These are phyloP conservation scores for Dovyalis caffra DNA, from an alignment of 345 rosid genomes.

Conservation along the genomic window DNA sequence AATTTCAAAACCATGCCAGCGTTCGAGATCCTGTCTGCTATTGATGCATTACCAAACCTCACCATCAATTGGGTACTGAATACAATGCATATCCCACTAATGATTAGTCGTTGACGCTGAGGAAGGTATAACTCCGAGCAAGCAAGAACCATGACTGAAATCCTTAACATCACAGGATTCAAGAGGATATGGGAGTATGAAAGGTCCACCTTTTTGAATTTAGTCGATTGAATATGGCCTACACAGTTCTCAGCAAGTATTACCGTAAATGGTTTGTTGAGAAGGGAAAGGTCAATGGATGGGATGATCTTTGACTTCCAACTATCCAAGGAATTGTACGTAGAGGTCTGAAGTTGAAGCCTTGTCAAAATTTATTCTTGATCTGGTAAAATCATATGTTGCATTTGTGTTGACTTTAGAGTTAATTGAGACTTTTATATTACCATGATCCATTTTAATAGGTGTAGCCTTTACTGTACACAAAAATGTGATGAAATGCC, in stretches of 20 bases:
- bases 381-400: slow-evolving; percentile 54
- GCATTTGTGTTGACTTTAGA: background rate
- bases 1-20: too few species aligned
- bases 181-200: slow-evolving; percentile 69
- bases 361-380: slow-evolving; percentile 81
- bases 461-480: too few species aligned
- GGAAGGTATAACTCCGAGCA: slow-evolving; percentile 82
- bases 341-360: slow-evolving; percentile 90
- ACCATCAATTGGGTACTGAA: slow-evolving; percentile 79
- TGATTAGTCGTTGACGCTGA: slow-evolving; percentile 78
- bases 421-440: background rate
- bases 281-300: slow-evolving; percentile 76
- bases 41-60: slow-evolving; percentile 83
- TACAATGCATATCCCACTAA: slow-evolving; percentile 93
- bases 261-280: slow-evolving; percentile 95
- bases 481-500: background rate
- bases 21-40: slow-evolving; percentile 93
- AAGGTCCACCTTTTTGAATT: slow-evolving; percentile 78
- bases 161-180: slow-evolving; percentile 81
- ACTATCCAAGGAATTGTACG: slow-evolving; percentile 96
- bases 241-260: slow-evolving; percentile 88
- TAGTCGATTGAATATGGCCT: slow-evolving; percentile 81
- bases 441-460: too few species aligned
- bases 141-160: slow-evolving; percentile 85
- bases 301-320: slow-evolving; percentile 98